A percentile compares a stretch with the other conserved stretches of the same genome.
Conservation (phyloP, 73 alveolate species). For the Symbiodinium natans region DNA sequence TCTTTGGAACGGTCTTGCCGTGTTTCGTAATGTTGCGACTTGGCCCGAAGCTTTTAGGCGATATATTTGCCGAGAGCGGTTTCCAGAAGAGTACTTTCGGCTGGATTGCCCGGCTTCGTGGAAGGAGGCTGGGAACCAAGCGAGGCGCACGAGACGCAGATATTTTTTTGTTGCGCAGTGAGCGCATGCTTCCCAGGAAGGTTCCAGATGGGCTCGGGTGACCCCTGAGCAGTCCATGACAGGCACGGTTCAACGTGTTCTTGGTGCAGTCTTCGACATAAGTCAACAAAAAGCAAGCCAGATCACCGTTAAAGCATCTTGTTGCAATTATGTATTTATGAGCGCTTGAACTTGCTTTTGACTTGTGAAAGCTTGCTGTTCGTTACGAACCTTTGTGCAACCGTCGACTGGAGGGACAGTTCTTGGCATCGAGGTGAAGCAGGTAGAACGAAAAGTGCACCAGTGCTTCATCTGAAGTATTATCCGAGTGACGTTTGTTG, state of each 20-base stretch:
- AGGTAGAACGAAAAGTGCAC: too few species aligned
- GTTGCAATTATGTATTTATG: too few species aligned
- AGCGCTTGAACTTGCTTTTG: too few species aligned
- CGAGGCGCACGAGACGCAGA: background rate
- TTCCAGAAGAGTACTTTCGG: constrained; percentile 23
- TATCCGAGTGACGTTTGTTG: background rate
- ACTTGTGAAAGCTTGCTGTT: too few species aligned
- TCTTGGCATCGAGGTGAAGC: too few species aligned
- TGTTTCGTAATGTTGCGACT: too few species aligned
- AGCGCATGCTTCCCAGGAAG: background rate
- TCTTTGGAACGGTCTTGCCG: too few species aligned
- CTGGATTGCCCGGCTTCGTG: constrained; percentile 24
- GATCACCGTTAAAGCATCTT: too few species aligned
- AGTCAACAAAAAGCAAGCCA: too few species aligned
- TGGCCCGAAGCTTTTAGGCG: constrained; percentile 47
- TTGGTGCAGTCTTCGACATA: background rate
- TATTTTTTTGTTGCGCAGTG: background rate
- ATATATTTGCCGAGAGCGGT: constrained; percentile 71
- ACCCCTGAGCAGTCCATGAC: constrained; percentile 60
- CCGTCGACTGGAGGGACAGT: too few species aligned
- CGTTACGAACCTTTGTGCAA: too few species aligned
- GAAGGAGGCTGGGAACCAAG: background rate
- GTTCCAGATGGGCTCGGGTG: constrained; percentile 2
- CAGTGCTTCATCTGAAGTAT: too few species aligned
- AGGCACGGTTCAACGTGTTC: background rate